Base-by-base conservation (phyloP, 495 filamentous ascomycete genomes). In the Filosporella fistucella region DNA sequence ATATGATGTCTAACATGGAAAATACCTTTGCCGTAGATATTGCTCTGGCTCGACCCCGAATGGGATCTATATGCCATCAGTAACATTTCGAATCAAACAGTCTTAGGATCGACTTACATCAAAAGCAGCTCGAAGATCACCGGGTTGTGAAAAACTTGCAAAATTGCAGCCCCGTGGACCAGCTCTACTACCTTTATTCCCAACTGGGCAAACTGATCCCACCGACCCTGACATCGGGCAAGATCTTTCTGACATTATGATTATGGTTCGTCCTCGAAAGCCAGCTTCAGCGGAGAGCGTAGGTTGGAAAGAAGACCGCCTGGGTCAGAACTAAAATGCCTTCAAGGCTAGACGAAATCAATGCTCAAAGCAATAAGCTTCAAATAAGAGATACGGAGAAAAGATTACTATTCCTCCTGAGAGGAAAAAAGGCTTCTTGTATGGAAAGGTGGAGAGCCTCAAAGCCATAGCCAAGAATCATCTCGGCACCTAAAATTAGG, bases 81-180 rank as follows among this genome's bases (percentile, higher is more conserved):
- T 18, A 20, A 13, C 4, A 22, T 28, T 2, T 22, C 17, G 14
- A 13, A n/a, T n/a, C 21, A 22, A 8, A 26, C 10, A 33, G 37
- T 14, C 24, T 1, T 12, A 18, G 37, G 17, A 3, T 12, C 1
- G 12, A 55, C 62, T 46, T 35, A 66, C 63, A 62, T 65, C 62
- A 49, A 68, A 68, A 12, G 63, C 65, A 10, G 64, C 64, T 22
- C 62, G 59, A 26, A 68, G 55, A 34, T 67, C 64, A 7, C 62
- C 64, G 3, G 59, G 57, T 24, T 67, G 64, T 4, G 44, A 42
- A 44, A 58, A 67, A 6, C 63, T 64, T 2, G 57, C 61, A 38
- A 67, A 68, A 1, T 56, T 46, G 25, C 64, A 67, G 8, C 63
- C 64, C 20, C 63, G 56, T 14, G 65, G 65, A 21, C 64, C 65